Percentiles rank a stretch among this genome's conserved stretches.
Evolutionary conservation across 2,329 filamentous ascomycete species (phyloP).

Genomic region (Trichoderma aggressivum): DNA sequence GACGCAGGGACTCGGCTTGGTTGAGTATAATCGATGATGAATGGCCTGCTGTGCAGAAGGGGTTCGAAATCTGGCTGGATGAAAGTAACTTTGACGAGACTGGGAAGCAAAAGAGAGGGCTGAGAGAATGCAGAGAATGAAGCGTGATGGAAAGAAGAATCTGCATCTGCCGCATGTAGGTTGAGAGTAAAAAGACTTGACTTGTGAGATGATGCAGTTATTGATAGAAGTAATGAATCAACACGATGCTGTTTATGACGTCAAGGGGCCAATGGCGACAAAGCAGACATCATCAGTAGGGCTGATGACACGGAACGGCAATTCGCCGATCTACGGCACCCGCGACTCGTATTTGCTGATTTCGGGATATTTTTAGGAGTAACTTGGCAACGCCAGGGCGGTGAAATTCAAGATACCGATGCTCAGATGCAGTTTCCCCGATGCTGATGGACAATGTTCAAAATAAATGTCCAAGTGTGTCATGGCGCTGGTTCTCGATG

Average conservation of each 20-base stretch:
- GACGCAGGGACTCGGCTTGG: constrained; percentile 58
- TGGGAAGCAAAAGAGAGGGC: constrained; percentile 47
- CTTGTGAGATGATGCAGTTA: not conserved
- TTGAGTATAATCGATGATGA: constrained; percentile 57
- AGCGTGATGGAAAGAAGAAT: not conserved
- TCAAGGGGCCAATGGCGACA: not conserved
- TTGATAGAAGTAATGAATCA: not conserved
- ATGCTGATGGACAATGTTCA: not conserved
- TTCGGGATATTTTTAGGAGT: not conserved
- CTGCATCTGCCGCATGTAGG: too few relatives aligned
- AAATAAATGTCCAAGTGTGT: not conserved
- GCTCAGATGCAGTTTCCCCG: not conserved
- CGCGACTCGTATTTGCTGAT: not conserved
- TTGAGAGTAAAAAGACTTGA: not conserved
- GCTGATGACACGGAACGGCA: not conserved
- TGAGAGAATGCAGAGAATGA: constrained; percentile 35
- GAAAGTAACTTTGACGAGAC: constrained; percentile 53
- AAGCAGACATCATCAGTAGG: not conserved
- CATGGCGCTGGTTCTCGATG: not conserved
- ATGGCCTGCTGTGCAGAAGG: constrained; percentile 48
- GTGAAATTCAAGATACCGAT: not conserved
- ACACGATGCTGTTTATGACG: not conserved
- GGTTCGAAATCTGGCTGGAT: constrained; percentile 53
- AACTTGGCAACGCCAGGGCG: not conserved
- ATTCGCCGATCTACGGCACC: not conserved